Conservation (phyloP, 495 filamentous ascomycete species). For the Aspergillus egyptiacus region DNA sequence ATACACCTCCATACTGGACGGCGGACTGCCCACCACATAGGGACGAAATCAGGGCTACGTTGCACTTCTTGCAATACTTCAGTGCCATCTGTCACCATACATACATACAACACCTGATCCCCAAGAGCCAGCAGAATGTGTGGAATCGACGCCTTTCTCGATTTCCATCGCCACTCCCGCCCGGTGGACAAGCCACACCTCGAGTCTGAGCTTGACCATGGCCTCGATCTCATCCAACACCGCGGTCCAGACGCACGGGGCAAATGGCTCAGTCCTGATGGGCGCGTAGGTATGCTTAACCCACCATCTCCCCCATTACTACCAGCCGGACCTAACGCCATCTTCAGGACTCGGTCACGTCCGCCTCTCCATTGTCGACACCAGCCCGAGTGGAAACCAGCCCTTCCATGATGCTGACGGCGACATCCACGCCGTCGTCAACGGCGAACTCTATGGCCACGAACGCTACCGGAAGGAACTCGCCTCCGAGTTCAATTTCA, state of each 20-base stretch:
- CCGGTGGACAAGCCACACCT: no score
- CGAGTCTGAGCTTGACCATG: no score
- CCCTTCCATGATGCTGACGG: slow-evolving; percentile 37
- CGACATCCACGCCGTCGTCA: slow-evolving; percentile 46
- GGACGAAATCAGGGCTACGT: no score
- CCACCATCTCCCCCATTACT: not conserved
- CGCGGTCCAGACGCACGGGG: slow-evolving; percentile 44
- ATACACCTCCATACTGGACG: no score
- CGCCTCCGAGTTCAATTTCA: slow-evolving; percentile 35
- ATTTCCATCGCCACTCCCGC: no score
- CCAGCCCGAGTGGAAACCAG: slow-evolving; percentile 38
- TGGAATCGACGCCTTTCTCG: no score
- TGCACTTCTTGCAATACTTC: no score
- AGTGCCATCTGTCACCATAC: no score
- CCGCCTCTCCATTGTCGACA: slow-evolving; percentile 48
- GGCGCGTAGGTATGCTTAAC: slow-evolving; percentile 23
- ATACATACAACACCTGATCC: no score
- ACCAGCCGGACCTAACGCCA: not conserved
- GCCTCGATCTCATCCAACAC: slow-evolving; percentile 38
- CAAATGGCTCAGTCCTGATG: slow-evolving; percentile 39
- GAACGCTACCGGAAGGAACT: slow-evolving; percentile 32
- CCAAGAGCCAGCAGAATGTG: no score
- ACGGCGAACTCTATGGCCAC: slow-evolving; percentile 51
- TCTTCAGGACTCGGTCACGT: slow-evolving; percentile 40
- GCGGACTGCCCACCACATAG: no score